Percentiles rank a stretch among this genome's conserved stretches.
Conservation (phyloP, 2,329 filamentous ascomycete species). For the Botrytis deweyae region DNA sequence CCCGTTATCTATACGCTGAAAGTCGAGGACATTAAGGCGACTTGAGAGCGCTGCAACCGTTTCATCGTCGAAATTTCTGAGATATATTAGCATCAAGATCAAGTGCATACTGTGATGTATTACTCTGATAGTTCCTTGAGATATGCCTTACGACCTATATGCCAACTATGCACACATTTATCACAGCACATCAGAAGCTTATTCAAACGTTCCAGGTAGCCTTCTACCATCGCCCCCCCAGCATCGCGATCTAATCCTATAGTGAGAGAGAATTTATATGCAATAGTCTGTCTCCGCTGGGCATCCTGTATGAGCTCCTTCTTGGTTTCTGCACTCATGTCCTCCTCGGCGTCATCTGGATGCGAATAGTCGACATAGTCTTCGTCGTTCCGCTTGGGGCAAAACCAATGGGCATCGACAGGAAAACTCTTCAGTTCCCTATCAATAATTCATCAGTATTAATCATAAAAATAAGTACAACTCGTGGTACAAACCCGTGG, state of each 20-base stretch:
- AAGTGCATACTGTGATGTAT: conserved; percentile 33
- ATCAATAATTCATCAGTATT: conserved; percentile 20
- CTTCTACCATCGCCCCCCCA: conserved; percentile 56
- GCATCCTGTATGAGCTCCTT: conserved; percentile 54
- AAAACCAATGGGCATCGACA: conserved; percentile 61
- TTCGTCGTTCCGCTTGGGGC: conserved; percentile 61
- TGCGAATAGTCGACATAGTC: conserved; percentile 66
- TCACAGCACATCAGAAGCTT: conserved; percentile 63
- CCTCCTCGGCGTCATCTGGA: conserved; percentile 47
- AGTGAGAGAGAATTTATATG: conserved; percentile 67
- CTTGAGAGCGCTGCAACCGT: conserved; percentile 53
- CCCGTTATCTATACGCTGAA: conserved; percentile 59
- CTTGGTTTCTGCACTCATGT: conserved; percentile 52
- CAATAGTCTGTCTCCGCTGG: conserved; percentile 56
- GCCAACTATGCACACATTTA: conserved; percentile 71
- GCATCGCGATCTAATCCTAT: conserved; percentile 64
- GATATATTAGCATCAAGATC: conserved; percentile 22
- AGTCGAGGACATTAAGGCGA: conserved; percentile 59
- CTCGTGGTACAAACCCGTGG: conserved; percentile 30
- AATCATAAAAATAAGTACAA: neutral
- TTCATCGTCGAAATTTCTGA: conserved; percentile 46
- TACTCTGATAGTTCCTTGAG: conserved; percentile 63
- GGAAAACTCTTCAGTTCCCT: conserved; percentile 39
- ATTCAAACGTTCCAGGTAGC: conserved; percentile 59
- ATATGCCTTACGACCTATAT: conserved; percentile 63